Evolutionary conservation across 768 basidiomycete genomes (phyloP).

Genomic region (Rhizopogon vulgaris): DNA sequence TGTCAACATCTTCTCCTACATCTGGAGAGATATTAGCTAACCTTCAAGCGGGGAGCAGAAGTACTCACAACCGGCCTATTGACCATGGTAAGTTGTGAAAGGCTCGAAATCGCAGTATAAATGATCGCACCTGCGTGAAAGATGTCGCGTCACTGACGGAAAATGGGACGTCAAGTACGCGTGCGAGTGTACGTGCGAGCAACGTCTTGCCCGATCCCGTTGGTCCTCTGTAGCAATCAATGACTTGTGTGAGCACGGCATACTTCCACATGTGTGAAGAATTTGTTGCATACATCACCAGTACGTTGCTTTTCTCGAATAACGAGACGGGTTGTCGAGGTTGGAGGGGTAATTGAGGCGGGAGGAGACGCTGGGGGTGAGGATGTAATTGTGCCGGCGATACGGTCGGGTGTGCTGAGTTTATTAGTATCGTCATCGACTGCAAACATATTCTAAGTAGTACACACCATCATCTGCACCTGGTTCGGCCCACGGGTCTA

Average conservation of each 20-base stretch:
- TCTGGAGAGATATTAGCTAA: conserved; percentile 38
- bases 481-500: conserved; percentile 22
- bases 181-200: conserved; percentile 86
- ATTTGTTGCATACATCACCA: conserved; percentile 64
- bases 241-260: conserved; percentile 3
- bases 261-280: conserved; percentile 2
- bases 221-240: conserved; percentile 50
- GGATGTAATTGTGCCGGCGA: conserved; percentile 60
- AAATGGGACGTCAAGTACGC: conserved; percentile 89
- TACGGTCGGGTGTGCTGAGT: conserved; percentile 34
- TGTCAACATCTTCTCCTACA: conserved; percentile 96
- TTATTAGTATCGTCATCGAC: conserved; percentile 1
- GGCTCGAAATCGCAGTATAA: neutral
- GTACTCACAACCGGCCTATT: conserved; percentile 65
- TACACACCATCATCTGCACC: conserved; percentile 24
- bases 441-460: neutral
- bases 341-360: conserved; percentile 30
- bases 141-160: conserved; percentile 91
- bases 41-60: neutral
- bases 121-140: conserved; percentile 70
- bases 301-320: conserved; percentile 95
- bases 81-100: conserved; percentile 8
- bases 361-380: conserved; percentile 36
- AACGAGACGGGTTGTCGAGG: conserved; percentile 43
- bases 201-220: conserved; percentile 91